A percentile compares a stretch with the other conserved stretches of the same genome.
phyloP scores from a whole-genome alignment of 331 rosid genomes.

The Arachis monticola region DNA sequence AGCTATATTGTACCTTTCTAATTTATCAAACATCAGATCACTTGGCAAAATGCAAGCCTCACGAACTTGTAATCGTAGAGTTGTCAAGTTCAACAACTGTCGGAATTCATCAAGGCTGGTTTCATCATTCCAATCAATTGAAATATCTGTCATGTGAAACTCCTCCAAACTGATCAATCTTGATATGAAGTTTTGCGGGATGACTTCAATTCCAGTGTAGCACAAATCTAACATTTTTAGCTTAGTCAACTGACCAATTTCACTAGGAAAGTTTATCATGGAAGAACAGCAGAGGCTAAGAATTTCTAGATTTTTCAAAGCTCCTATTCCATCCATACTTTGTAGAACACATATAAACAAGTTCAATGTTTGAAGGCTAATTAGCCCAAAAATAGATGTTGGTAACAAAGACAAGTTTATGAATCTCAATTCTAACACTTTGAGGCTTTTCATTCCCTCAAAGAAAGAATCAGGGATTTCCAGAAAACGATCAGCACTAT shows the following conservation, averaged over 20 bases:
- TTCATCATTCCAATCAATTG: slow-evolving; percentile 12
- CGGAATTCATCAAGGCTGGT: slow-evolving; percentile 15
- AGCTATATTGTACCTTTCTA: neutral
- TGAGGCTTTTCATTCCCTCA: slow-evolving; percentile 7
- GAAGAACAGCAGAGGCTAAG: neutral
- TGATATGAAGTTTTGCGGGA: slow-evolving; percentile 22
- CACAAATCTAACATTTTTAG: slow-evolving; percentile 29
- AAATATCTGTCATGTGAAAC: slow-evolving; percentile 5
- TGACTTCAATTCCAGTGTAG: neutral
- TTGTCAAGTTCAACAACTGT: neutral
- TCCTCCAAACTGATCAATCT: slow-evolving; percentile 15
- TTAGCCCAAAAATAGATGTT: neutral
- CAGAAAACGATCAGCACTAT: neutral
- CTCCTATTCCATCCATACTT: neutral
- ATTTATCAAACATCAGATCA: slow-evolving; percentile 12
- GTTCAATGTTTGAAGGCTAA: neutral
- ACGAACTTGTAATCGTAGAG: neutral
- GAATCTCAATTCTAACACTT: neutral
- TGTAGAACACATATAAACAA: neutral
- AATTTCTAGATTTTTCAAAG: neutral
- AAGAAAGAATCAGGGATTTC: neutral
- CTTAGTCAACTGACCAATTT: neutral
- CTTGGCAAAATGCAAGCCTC: slow-evolving; percentile 25
- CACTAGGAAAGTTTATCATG: slow-evolving; percentile 16
- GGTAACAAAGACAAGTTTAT: slow-evolving; percentile 11